Conservation (phyloP, 78 protist genomes). For the Dictyostelium discoideum region DNA sequence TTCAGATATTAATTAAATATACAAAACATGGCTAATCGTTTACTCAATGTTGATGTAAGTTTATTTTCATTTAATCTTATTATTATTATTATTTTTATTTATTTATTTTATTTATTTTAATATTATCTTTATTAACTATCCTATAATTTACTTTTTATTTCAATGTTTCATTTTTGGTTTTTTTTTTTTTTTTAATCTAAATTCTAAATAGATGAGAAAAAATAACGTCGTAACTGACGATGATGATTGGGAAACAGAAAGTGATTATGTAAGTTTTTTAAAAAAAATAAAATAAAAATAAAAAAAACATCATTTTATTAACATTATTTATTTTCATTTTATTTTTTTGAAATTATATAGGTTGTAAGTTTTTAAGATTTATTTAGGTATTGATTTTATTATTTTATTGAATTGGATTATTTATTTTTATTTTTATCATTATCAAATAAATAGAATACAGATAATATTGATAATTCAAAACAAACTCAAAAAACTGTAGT, state of each 20-base stretch:
- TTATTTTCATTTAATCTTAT: too few relatives aligned
- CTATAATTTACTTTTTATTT: neutral
- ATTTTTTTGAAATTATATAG: neutral
- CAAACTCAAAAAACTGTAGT: conserved; percentile 8
- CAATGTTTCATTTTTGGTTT: neutral
- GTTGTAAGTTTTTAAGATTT: neutral
- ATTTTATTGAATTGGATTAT: neutral
- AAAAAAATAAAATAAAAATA: too few relatives aligned
- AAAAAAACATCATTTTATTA: too few relatives aligned
- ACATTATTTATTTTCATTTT: too few relatives aligned
- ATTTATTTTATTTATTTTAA: neutral
- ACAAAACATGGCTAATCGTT: conserved; percentile 41
- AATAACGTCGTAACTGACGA: conserved; percentile 15
- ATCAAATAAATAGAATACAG: neutral
- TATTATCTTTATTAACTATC: neutral
- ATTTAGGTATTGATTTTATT: neutral
- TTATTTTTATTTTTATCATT: too few relatives aligned
- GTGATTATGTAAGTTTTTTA: conserved; percentile 35
- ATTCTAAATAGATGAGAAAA: neutral
- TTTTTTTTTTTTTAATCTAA: too few relatives aligned
- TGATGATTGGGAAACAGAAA: conserved; percentile 78
- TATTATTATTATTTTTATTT: too few relatives aligned
- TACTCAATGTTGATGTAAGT: conserved; percentile 40
- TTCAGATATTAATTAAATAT: neutral
- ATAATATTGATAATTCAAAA: conserved; percentile 74